Conservation (phyloP, 352 stramenopile species). For the Pythium plurisporium region DNA sequence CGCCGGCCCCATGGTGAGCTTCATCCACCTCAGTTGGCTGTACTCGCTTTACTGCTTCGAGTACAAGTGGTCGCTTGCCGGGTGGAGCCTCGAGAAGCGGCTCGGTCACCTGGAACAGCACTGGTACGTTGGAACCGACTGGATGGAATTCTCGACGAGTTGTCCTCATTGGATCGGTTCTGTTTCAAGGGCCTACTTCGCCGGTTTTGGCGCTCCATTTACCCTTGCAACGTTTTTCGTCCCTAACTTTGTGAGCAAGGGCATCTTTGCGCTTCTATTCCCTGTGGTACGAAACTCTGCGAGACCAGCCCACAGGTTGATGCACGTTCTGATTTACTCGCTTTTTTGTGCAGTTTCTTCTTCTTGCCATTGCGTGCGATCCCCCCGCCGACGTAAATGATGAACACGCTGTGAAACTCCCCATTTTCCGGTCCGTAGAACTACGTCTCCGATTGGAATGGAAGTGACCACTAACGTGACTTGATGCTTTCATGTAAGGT, state of each 20-base stretch:
- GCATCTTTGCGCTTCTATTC: slow-evolving; percentile 85
- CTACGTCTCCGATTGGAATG: background rate
- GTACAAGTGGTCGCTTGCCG: slow-evolving; percentile 87
- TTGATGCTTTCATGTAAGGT: slow-evolving; percentile 25
- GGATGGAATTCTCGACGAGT: background rate
- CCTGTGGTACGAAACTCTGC: slow-evolving; percentile 74
- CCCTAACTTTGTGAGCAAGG: slow-evolving; percentile 88
- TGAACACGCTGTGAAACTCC: slow-evolving; percentile 46
- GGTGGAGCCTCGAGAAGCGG: slow-evolving; percentile 80
- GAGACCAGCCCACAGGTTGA: no score
- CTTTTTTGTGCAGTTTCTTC: slow-evolving; percentile 85
- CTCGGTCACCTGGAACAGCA: slow-evolving; percentile 80
- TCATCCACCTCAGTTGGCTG: slow-evolving; percentile 83
- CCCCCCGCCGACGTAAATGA: slow-evolving; percentile 46
- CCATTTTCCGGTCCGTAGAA: slow-evolving; percentile 59
- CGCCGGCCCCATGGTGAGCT: slow-evolving; percentile 71
- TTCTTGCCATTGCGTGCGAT: slow-evolving; percentile 78
- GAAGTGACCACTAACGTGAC: background rate
- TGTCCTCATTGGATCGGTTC: background rate
- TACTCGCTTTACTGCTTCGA: slow-evolving; percentile 91
- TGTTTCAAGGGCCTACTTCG: slow-evolving; percentile 68
- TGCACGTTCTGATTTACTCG: no score
- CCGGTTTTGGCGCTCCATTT: slow-evolving; percentile 82
- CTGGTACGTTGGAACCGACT: slow-evolving; percentile 35
- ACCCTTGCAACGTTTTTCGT: slow-evolving; percentile 88